Evolutionary conservation across 2,329 filamentous ascomycete genomes (phyloP), one percentile per base, ranked within the genome.

Genomic region (Apiospora marii): DNA sequence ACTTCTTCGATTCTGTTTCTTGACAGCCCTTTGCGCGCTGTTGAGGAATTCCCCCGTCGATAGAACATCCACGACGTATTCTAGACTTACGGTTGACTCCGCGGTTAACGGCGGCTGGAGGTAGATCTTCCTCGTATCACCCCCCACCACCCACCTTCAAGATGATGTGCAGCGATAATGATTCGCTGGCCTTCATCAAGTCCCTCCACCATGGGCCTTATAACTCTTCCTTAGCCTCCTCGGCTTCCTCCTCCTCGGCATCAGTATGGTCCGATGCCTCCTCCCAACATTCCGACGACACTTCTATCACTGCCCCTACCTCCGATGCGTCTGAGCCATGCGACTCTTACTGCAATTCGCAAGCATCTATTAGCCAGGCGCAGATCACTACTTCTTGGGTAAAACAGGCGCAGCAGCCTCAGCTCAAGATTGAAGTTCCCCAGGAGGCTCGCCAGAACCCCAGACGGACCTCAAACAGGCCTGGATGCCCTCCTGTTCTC

Each of bases 221-320:
- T 83, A 90, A 89, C 81, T 89, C 91, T 73, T 92, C 92, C 58
- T 85, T 94, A 86, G 90, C 92, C 79, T 92, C 92, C 72, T 93
- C 93, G 77, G 90, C 92, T 73, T 94, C 93, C 43, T 92, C 92
- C 72, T 95, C 93, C 27, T 89, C 92, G 72, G 90, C 91, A 72
- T 96, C 94, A 46, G 87, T 94, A 78, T 96, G 94, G 87, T 96
- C 94, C 76, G 87, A 92, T 79, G 89, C 87, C 69, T 92, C 91
- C 72, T 91, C 90, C 27, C 92, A 94, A 83, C 87, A 87, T 74
- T 94, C 93, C 71, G 90, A 92, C 78, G 91, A 92, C 74, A 91
- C 91, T 53, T 91, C 90, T 71, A 82, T 88, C 75, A 92, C 92
- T 71, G 87, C 89, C 73, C 87, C 88, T 79, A 89, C 89, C 73